Evolutionary conservation across 345 rosid species (phyloP), one percentile per base, ranked within the genome.

Genomic region (Zanthoxylum bungeanum): DNA sequence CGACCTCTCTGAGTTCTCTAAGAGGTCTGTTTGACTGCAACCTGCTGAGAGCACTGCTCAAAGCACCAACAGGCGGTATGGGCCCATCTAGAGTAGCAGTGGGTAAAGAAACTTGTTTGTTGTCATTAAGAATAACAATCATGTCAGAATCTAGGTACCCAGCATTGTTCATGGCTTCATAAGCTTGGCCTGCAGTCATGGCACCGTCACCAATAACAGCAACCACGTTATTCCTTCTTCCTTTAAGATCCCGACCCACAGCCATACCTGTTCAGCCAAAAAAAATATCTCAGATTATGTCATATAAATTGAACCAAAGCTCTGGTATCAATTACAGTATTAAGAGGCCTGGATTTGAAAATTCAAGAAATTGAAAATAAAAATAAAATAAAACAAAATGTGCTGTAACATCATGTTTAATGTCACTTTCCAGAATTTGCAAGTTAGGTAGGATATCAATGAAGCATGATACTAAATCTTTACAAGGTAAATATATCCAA

Each of bases 161-260:
- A 0, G 99, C 96, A 60, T 92, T 95, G 87, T 95, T 95, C 99
- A 95, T 92, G 22, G 99, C 98, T 83, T 95, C 99, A 68, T 89
- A 95, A 77, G 99, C 99, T 67, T 95, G 98, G n/a, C 99, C 99
- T 25, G 99, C 99, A 2, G 99, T 95, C 99, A 95, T 95, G 27
- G 99, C 99, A 63, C 98, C 99, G 68, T 95, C 99, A 27, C 99
- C 98, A 24, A 94, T 94, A 61, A 94, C 90, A 47, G 96, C 89
- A 50, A 92, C 79, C 55, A 94, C 96, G 37, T 86, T 78, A 83
- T 92, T 92, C 55, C 69, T 81, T 68, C 82, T 82, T 72, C 93
- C 98, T 64, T 92, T 90, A 42, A 94, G 79, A 84, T 94, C 98
- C 78, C 98, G 84, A 31, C 97, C 98, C 27, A 92, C 93, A 0